These are phyloP conservation scores for Sphagnurus paluster DNA, from an alignment of 1,284 basidiomycete genomes.

Conservation along the genomic window DNA sequence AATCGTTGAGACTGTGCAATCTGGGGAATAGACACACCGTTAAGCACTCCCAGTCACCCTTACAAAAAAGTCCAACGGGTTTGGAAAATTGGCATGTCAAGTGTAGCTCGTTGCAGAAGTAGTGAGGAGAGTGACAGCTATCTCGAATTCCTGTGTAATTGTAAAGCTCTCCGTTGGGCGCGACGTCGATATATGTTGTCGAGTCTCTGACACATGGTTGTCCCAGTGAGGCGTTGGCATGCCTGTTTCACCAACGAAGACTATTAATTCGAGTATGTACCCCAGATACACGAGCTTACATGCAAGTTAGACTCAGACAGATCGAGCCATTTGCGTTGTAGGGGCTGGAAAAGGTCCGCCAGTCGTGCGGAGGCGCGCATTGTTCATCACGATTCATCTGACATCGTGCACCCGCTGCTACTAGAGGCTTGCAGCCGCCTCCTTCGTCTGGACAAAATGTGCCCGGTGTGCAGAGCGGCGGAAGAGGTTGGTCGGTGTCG, in stretches of 20 bases:
- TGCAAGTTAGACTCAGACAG: slow-evolving; percentile 63
- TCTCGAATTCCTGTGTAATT: slow-evolving; percentile 59
- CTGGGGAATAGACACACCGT: slow-evolving; percentile 31
- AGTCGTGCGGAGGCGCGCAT: slow-evolving; percentile 50
- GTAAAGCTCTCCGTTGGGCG: slow-evolving; percentile 42
- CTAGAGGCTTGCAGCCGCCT: slow-evolving; percentile 52
- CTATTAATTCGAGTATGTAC: not conserved
- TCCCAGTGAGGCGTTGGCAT: slow-evolving; percentile 56
- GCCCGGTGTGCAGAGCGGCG: slow-evolving; percentile 54
- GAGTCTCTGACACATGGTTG: slow-evolving; percentile 61
- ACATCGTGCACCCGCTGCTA: slow-evolving; percentile 51
- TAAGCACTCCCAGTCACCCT: slow-evolving; percentile 57
- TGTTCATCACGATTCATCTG: slow-evolving; percentile 75
- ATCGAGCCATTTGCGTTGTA: slow-evolving; percentile 58
- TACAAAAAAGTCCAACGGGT: slow-evolving; percentile 45
- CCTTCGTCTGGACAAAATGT: slow-evolving; percentile 76
- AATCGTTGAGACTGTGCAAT: not conserved
- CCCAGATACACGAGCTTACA: slow-evolving; percentile 39
- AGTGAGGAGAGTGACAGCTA: slow-evolving; percentile 52
- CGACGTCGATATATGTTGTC: slow-evolving; percentile 56
- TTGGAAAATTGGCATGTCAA: slow-evolving; percentile 51
- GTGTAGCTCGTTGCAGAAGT: slow-evolving; percentile 57
- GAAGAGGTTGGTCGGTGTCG: slow-evolving; percentile 42
- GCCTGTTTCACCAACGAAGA: slow-evolving; percentile 35
- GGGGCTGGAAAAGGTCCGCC: slow-evolving; percentile 36